Conservation (phyloP, 768 basidiomycete species). For the Hericium rajendrae region DNA sequence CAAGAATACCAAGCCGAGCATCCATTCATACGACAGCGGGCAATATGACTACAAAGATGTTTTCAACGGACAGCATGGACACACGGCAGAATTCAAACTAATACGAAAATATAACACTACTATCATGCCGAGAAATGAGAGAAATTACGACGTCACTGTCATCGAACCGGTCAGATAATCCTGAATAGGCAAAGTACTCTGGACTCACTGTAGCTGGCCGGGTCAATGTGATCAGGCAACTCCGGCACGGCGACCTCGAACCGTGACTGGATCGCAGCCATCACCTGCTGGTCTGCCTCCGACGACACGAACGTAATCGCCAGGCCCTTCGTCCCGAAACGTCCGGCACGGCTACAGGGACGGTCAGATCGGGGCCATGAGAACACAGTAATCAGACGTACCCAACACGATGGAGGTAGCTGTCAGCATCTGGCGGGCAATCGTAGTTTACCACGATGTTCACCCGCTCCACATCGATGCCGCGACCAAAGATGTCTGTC, state of each 20-base stretch:
- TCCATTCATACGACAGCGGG: not conserved
- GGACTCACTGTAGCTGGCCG: constrained; percentile 87
- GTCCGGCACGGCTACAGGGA: constrained; percentile 79
- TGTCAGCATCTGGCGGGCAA: constrained; percentile 93
- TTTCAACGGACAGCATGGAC: constrained; percentile 5
- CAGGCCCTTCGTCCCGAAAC: constrained; percentile 98
- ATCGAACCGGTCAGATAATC: not conserved
- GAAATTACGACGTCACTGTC: constrained; percentile 31
- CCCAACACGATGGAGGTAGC: constrained; percentile 97
- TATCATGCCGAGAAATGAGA: not conserved
- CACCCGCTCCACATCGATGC: constrained; percentile 98
- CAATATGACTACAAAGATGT: constrained; percentile 1
- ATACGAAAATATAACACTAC: not conserved
- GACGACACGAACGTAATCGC: constrained; percentile 95
- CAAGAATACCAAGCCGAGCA: not conserved
- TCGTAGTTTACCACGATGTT: constrained; percentile 99
- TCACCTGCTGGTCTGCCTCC: constrained; percentile 88
- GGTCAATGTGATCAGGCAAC: constrained; percentile 88
- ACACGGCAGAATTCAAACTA: constrained; percentile 1
- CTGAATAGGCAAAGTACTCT: not conserved
- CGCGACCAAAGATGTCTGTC: constrained; percentile 98
- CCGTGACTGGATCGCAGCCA: constrained; percentile 88
- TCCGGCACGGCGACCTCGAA: constrained; percentile 98
- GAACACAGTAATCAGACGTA: constrained; percentile 23
- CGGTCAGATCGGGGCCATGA: not conserved